phyloP scores from a whole-genome alignment of 148 eudicot genomes.

The Talinum fruticosum region DNA sequence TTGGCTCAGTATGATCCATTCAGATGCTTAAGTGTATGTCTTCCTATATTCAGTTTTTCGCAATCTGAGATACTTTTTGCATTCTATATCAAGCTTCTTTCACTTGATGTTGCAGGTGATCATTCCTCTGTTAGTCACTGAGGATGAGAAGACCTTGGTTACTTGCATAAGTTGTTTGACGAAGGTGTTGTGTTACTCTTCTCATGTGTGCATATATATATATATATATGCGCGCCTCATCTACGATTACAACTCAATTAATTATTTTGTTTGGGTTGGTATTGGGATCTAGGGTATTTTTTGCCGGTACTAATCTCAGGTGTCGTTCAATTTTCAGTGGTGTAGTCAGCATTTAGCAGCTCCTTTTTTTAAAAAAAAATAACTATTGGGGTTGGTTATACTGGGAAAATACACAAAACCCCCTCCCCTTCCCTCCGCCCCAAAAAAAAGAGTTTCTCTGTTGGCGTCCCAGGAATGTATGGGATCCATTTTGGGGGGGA shows the following conservation, averaged over 20 bases:
- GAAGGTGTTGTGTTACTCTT: conserved; percentile 52
- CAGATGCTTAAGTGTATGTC: conserved; percentile 74
- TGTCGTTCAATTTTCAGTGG: too few species aligned
- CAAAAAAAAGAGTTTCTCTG: neutral
- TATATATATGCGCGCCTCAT: too few species aligned
- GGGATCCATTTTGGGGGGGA: too few species aligned
- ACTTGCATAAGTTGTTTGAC: conserved; percentile 85
- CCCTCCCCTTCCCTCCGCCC: too few species aligned
- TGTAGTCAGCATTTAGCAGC: too few species aligned
- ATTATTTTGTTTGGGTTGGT: neutral
- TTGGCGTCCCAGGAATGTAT: neutral
- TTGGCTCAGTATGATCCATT: conserved; percentile 77
- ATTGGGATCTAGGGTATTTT: neutral
- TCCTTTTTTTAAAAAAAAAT: too few species aligned
- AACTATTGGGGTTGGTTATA: too few species aligned
- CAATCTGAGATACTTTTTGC: neutral
- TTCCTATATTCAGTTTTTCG: neutral
- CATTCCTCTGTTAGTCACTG: conserved; percentile 74
- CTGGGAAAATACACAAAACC: too few species aligned
- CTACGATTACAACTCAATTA: neutral
- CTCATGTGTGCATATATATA: too few species aligned
- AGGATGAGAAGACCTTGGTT: conserved; percentile 90
- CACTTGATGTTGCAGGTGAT: conserved; percentile 61
- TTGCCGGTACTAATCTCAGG: neutral
- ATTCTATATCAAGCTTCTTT: conserved; percentile 1